These are phyloP conservation scores for Trypethelium eluteriae DNA, from an alignment of 495 filamentous ascomycete species.

Conservation along the genomic window DNA sequence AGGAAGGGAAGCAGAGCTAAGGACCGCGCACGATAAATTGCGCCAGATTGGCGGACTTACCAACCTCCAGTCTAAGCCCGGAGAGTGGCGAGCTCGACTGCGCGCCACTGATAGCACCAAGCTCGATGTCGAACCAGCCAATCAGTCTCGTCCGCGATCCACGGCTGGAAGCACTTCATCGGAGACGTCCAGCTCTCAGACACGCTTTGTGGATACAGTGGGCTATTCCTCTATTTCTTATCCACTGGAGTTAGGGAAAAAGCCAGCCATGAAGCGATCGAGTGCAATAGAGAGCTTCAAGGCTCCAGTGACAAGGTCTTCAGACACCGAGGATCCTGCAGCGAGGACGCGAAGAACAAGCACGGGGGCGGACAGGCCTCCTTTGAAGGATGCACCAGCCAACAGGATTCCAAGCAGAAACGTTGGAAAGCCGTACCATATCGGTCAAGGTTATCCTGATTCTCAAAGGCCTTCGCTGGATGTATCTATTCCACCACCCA, in stretches of 20 bases:
- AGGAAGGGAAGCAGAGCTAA: conserved; percentile 21
- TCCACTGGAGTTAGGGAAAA: background rate
- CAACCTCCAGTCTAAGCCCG: background rate
- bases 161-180: background rate
- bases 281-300: conserved; percentile 25
- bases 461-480: no score
- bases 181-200: background rate
- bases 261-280: conserved; percentile 29
- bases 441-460: background rate
- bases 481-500: no score
- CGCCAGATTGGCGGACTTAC: background rate
- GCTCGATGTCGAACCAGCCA: no score
- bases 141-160: no score
- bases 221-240: background rate
- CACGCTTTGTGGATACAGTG: background rate
- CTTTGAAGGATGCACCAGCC: conserved; percentile 15
- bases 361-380: conserved; percentile 16
- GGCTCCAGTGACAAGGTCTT: conserved; percentile 10
- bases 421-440: background rate
- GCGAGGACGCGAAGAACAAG: background rate
- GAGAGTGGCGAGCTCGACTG: background rate
- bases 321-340: background rate
- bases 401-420: background rate
- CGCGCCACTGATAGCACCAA: no score
- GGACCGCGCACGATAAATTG: conserved; percentile 21